Evolutionary conservation across 2,329 filamentous ascomycete genomes (phyloP), one percentile per base, ranked within the genome.

Genomic region (Phialophora tarda): DNA sequence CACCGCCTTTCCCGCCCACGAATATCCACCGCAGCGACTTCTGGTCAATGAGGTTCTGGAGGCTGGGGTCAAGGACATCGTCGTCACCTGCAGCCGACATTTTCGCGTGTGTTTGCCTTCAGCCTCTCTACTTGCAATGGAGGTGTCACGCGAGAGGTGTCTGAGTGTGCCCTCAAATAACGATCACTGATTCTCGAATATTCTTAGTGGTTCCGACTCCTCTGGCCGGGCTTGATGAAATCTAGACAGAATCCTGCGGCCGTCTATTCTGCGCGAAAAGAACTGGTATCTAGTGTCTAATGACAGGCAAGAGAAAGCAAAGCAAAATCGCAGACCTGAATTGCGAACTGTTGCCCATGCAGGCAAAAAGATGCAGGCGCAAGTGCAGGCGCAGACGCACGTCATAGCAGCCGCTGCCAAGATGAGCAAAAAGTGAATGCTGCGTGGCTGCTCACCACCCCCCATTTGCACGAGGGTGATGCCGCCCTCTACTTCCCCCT

Each of bases 11-110:
- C 72, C 95, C 95, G 75, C 95, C 95, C 67, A 99, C 95, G 76
- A 99, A 99, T 81, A 99, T 96, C 95, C 95, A 99, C 78, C 95
- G 92, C 63, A 99, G 89, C 38, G 91, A 90, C 80, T 93, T 92
- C 81, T 99, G 95, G 83, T 96, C 92, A 75, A 99, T 88, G 77
- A 99, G 93, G 71, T 91, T 91, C 82, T 97, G 91, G 75, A 99
- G 91, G 60, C 91, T 92, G 56, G 95, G 93, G 83, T 96, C 93
- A 82, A 98, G 89, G 74, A 87, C 84, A 77, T 93, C 91, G 51
- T 73, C 90, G 80, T 91, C 89, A 44, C 14, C 38, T 44, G 38
- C 17, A 3, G 5, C 17, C 38, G 38, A 44, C 38, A 44, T 44
- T 44, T 44, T 44, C 38, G 14, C 38, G 38, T 44, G 38, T 41